These are phyloP conservation scores for Ettlia oleoabundans DNA, from an alignment of 139 green algal genomes.

Conservation along the genomic window DNA sequence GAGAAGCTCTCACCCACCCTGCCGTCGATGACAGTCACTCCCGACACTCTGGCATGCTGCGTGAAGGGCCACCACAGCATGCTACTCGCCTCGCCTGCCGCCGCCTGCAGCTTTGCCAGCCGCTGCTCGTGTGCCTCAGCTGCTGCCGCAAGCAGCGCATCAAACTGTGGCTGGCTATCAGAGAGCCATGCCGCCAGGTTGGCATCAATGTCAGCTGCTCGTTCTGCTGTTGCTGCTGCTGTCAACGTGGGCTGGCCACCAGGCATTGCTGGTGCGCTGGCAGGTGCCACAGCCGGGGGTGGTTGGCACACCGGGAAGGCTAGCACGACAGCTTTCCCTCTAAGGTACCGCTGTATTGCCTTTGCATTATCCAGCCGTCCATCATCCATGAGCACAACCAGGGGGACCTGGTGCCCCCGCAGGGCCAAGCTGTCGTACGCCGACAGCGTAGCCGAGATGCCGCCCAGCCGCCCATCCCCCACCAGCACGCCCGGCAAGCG, in stretches of 20 bases:
- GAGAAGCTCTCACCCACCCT: slow-evolving; percentile 83
- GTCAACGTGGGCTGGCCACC: no score
- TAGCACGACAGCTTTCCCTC: neutral
- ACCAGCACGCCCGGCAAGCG: slow-evolving; percentile 90
- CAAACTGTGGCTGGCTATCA: slow-evolving; percentile 52
- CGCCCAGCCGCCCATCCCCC: slow-evolving; percentile 88
- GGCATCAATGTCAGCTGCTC: slow-evolving; percentile 51
- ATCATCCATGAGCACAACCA: slow-evolving; percentile 69
- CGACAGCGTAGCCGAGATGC: slow-evolving; percentile 90
- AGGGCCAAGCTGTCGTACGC: slow-evolving; percentile 76
- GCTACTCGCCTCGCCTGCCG: slow-evolving; percentile 34
- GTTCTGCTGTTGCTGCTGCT: neutral
- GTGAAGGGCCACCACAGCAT: slow-evolving; percentile 98
- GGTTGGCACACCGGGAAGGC: slow-evolving; percentile 23
- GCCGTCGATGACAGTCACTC: slow-evolving; percentile 87
- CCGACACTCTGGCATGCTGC: slow-evolving; percentile 74
- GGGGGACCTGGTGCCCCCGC: slow-evolving; percentile 80
- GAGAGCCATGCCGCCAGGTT: slow-evolving; percentile 71
- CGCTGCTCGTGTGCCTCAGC: slow-evolving; percentile 51
- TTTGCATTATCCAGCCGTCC: slow-evolving; percentile 45
- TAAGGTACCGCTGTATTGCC: slow-evolving; percentile 33
- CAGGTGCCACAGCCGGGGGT: no score
- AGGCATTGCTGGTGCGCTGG: no score
- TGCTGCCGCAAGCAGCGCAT: slow-evolving; percentile 57
- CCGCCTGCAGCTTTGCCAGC: slow-evolving; percentile 45